Conservation (phyloP, 1,284 basidiomycete species). For the Cutaneotrichosporon cavernicola region DNA sequence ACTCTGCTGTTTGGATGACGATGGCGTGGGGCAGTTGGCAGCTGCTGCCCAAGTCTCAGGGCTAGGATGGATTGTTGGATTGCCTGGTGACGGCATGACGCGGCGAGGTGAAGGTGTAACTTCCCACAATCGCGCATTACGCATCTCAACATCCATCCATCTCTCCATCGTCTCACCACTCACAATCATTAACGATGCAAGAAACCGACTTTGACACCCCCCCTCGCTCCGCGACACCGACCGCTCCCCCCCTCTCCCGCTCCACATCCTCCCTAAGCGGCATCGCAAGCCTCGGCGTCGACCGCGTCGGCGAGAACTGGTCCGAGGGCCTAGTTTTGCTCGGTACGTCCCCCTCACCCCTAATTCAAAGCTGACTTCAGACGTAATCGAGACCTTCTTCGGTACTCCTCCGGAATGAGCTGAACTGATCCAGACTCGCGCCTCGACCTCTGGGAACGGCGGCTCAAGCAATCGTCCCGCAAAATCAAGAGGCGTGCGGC, state of each 20-base stretch:
- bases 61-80: too few species aligned
- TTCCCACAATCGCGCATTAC: too few species aligned
- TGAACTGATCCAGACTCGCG: slow-evolving; percentile 64
- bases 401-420: slow-evolving; percentile 25
- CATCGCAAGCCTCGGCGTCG: slow-evolving; percentile 35
- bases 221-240: not conserved
- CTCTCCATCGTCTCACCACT: not conserved
- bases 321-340: slow-evolving; percentile 42
- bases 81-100: too few species aligned
- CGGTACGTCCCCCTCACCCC: slow-evolving; percentile 32
- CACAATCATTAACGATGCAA: not conserved
- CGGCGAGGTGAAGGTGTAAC: too few species aligned
- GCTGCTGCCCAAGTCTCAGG: too few species aligned
- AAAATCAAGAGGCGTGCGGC: slow-evolving; percentile 75
- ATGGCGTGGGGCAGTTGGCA: too few species aligned
- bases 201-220: not conserved
- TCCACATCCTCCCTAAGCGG: slow-evolving; percentile 32
- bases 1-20: too few species aligned
- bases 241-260: slow-evolving; percentile 17
- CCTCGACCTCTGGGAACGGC: slow-evolving; percentile 81
- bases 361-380: slow-evolving; percentile 24
- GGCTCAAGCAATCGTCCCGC: slow-evolving; percentile 79
- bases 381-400: slow-evolving; percentile 54
- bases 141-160: not conserved
- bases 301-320: slow-evolving; percentile 49